Percentiles rank a stretch among this genome's conserved stretches.
Conservation (phyloP, 2,329 filamentous ascomycete genomes). For the Magnaporthiopsis incrustans region DNA sequence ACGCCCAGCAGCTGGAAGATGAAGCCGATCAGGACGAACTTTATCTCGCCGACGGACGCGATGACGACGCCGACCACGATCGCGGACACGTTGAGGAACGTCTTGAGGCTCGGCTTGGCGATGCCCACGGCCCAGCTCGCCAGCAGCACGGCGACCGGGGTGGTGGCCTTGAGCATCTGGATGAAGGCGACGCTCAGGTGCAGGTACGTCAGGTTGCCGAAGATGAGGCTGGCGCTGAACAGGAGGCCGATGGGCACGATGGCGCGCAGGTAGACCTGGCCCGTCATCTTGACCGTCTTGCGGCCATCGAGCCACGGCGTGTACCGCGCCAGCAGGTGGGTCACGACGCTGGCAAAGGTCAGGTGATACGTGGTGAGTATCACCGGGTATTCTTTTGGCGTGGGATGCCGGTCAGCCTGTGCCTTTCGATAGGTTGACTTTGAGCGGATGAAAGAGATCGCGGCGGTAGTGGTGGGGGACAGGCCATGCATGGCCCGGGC, state of each 20-base stretch:
- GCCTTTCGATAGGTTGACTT: neutral
- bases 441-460: neutral
- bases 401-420: neutral
- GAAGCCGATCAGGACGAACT: constrained; percentile 77
- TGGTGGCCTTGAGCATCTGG: constrained; percentile 99
- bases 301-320: constrained; percentile 86
- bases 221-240: constrained; percentile 94
- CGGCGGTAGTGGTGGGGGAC: too few relatives aligned
- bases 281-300: constrained; percentile 96
- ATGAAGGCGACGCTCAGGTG: constrained; percentile 96
- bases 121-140: constrained; percentile 84
- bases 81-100: constrained; percentile 85
- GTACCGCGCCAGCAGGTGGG: constrained; percentile 84
- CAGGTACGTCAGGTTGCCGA: constrained; percentile 90
- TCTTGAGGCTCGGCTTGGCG: constrained; percentile 73
- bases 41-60: constrained; percentile 90
- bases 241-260: constrained; percentile 93
- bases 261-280: constrained; percentile 82
- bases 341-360: constrained; percentile 86
- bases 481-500: neutral
- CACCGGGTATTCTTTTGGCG: constrained; percentile 54
- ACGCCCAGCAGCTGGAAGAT: constrained; percentile 72
- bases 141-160: constrained; percentile 84
- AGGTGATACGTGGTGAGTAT: constrained; percentile 96
- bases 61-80: constrained; percentile 94